phyloP scores from a whole-genome alignment of 2,329 filamentous ascomycete species.

The Cercospora sp. region DNA sequence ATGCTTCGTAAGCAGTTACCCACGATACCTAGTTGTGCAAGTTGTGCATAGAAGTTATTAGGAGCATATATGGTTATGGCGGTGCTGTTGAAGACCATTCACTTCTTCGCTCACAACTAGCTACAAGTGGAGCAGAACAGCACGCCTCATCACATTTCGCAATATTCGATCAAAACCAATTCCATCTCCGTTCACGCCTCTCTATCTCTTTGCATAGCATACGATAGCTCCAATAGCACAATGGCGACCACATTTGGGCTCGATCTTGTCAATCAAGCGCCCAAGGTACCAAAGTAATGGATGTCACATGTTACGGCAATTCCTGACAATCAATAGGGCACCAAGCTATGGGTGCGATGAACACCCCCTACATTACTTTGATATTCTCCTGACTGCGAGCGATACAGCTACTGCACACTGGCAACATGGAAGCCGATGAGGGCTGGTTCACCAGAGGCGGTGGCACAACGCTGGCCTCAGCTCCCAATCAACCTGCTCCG shows the following conservation, averaged over 20 bases:
- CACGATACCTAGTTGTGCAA: background rate
- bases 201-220: background rate
- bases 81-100: background rate
- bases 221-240: background rate
- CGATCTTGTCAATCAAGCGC: constrained; percentile 31
- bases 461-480: constrained; percentile 34
- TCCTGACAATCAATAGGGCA: constrained; percentile 31
- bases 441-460: constrained; percentile 40
- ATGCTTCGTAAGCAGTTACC: background rate
- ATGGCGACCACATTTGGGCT: constrained; percentile 20
- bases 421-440: constrained; percentile 41
- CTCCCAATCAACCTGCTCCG: constrained; percentile 30
- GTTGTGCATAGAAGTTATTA: background rate
- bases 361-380: background rate
- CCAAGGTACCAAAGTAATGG: constrained; percentile 17
- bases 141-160: background rate
- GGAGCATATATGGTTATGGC: background rate
- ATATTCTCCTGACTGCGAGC: background rate
- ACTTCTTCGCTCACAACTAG: background rate
- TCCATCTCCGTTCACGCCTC: background rate
- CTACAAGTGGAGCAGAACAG: background rate
- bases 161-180: background rate
- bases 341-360: constrained; percentile 39
- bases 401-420: constrained; percentile 37
- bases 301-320: no score